Conservation (phyloP, 75 land plant species). For the Selaginella tamariscina region DNA sequence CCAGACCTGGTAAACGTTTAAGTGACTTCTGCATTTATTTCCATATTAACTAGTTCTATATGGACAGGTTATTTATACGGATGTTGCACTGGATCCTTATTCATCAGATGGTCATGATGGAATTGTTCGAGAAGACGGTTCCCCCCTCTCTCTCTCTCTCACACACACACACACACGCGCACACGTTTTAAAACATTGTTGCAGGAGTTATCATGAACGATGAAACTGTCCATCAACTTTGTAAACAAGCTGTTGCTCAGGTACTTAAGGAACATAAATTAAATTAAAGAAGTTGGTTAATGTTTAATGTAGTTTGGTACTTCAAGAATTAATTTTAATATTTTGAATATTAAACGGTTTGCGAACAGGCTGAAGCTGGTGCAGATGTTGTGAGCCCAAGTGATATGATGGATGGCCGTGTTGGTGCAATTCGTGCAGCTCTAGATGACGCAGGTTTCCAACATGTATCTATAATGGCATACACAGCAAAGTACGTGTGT, state of each 20-base stretch:
- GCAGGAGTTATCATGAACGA: slow-evolving; percentile 96
- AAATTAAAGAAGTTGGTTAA: too few species aligned
- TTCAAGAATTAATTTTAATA: too few species aligned
- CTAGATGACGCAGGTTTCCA: slow-evolving; percentile 79
- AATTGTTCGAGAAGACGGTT: slow-evolving; percentile 97
- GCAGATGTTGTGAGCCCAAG: slow-evolving; percentile 99
- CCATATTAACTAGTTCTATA: too few species aligned
- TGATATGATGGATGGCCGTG: slow-evolving; percentile 99
- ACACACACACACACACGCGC: not conserved
- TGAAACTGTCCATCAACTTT: slow-evolving; percentile 93
- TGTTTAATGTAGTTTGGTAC: too few species aligned
- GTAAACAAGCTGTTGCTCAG: slow-evolving; percentile 96
- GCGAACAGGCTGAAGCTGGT: slow-evolving; percentile 75
- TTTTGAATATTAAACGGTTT: too few species aligned
- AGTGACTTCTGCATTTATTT: not conserved
- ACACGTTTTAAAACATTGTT: not conserved
- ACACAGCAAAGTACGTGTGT: slow-evolving; percentile 73
- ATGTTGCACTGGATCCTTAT: slow-evolving; percentile 97
- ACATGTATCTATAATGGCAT: slow-evolving; percentile 93
- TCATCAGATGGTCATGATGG: slow-evolving; percentile 99
- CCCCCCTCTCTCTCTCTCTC: slow-evolving; percentile 14
- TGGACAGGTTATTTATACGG: slow-evolving; percentile 94
- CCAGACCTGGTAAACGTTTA: slow-evolving; percentile 59
- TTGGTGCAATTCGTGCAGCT: slow-evolving; percentile 84
- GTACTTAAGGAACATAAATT: too few species aligned